Base-by-base conservation (phyloP, 352 stramenopile species). In the Phytophthora brassicae region DNA sequence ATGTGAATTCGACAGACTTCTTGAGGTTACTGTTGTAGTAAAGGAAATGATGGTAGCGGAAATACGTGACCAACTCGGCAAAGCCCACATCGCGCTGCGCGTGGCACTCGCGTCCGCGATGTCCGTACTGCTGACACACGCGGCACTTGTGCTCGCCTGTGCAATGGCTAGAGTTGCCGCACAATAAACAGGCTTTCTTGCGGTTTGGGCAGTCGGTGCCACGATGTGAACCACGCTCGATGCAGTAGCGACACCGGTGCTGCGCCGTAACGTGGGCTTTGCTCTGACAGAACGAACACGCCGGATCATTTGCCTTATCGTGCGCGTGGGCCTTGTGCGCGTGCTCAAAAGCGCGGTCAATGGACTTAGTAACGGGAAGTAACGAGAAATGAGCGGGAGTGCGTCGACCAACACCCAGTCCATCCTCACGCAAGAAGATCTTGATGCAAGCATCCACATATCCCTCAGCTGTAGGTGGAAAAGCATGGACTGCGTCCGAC, bases 1-100 rank as follows among this genome's bases (percentile, higher is more conserved):
- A 77, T 7, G 83, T 86, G 55, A 94, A 94, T 57, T 94, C 84
- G 64, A 93, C 86, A 38, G 85, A 91, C 58, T 89, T 89, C 53
- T 93, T 93, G 50, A 95, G 72, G 56, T 95, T 95, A 31, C 78
- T 77, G 66, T 92, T 93, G 79, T 95, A 95, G 62, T 95, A 95
- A 16, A 95, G 69, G 61, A 92, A 95, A 56, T 93, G 78, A 41
- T 95, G 86, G 64, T 88, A 95, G 17, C 84, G 86, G 62, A 92
- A 95, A 70, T 91, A 92, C 35, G 86, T 90, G 26, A 93, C 47
- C 46, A 95, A 66, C 60, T 95, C 86, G 14, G 86, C 74, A 62
- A 90, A 73, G 4, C 86, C 86, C 14, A 93, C 86, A 55, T 92
- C 84, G 50, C 86, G 79, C 52, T 94, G 86, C 29, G 75, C 72